Conservation (phyloP, 108 stramenopile species). For the Skeletonema tropicum region DNA sequence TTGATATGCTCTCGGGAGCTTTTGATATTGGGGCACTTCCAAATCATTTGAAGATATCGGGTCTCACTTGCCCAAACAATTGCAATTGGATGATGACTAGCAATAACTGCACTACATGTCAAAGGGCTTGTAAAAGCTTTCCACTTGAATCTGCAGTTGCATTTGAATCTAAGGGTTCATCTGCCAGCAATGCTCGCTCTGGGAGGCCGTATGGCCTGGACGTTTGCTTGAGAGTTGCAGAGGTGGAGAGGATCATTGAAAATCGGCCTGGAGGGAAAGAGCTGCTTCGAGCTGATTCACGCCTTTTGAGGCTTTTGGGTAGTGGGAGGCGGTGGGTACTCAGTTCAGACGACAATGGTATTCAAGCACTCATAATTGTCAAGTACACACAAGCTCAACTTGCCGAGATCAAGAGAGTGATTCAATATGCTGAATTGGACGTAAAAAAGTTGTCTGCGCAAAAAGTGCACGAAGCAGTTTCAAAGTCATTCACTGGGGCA, state of each 20-base stretch:
- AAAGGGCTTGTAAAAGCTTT: conserved; percentile 4
- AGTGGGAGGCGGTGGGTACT: not conserved
- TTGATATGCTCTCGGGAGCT: not conserved
- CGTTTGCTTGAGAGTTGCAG: not conserved
- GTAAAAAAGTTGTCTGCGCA: not conserved
- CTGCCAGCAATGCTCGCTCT: not conserved
- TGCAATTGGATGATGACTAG: not conserved
- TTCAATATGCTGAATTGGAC: not conserved
- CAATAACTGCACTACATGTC: not conserved
- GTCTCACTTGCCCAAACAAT: not conserved
- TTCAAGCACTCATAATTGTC: not conserved
- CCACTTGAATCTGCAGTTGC: conserved; percentile 11
- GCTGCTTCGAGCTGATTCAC: not conserved
- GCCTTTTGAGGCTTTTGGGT: conserved; percentile 8
- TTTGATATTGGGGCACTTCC: not conserved
- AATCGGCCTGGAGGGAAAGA: conserved; percentile 6
- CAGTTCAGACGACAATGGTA: not conserved
- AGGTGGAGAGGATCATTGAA: conserved; percentile 1
- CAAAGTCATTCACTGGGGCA: not conserved
- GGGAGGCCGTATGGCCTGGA: conserved; percentile 1
- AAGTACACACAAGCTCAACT: not conserved
- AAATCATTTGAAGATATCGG: conserved; percentile 1
- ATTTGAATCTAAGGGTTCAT: not conserved
- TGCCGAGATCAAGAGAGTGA: conserved; percentile 1
- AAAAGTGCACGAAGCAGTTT: conserved; percentile 2